phyloP scores from a whole-genome alignment of 805 yeast genomes.

The Candida cerambycidarum region DNA sequence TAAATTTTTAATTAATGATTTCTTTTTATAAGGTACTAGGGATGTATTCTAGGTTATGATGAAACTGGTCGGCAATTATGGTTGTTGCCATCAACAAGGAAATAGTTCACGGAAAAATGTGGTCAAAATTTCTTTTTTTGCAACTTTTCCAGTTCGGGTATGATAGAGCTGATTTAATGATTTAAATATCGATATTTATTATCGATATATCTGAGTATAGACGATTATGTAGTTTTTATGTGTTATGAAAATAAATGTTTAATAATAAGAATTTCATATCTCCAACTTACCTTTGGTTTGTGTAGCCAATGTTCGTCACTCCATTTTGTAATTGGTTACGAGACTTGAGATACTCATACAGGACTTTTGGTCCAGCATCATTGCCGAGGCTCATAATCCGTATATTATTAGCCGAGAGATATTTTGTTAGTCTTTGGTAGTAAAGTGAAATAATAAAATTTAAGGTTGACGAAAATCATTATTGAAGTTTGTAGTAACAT shows the following conservation, averaged over 20 bases:
- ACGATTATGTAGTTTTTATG: constrained; percentile 3
- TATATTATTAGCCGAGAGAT: no score
- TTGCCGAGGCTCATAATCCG: neutral
- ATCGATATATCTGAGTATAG: neutral
- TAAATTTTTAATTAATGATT: constrained; percentile 42
- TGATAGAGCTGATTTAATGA: neutral
- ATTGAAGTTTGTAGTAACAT: no score
- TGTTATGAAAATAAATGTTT: constrained; percentile 6
- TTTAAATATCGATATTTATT: no score
- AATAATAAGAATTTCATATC: neutral
- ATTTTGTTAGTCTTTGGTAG: no score
- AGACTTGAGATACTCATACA: neutral
- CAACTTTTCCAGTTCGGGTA: neutral
- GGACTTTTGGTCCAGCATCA: neutral
- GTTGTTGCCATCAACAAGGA: no score
- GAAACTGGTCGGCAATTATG: no score
- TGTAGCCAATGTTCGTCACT: neutral
- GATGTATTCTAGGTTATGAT: neutral
- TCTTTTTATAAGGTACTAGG: constrained; percentile 30
- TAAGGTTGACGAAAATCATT: no score
- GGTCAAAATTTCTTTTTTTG: no score
- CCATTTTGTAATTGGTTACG: neutral
- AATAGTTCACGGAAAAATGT: no score
- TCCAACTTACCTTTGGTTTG: no score
- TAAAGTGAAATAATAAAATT: no score